A percentile compares a stretch with the other conserved stretches of the same genome.
Evolutionary conservation across 106 monocot species (phyloP).

Genomic region (Gastrodia elata): DNA sequence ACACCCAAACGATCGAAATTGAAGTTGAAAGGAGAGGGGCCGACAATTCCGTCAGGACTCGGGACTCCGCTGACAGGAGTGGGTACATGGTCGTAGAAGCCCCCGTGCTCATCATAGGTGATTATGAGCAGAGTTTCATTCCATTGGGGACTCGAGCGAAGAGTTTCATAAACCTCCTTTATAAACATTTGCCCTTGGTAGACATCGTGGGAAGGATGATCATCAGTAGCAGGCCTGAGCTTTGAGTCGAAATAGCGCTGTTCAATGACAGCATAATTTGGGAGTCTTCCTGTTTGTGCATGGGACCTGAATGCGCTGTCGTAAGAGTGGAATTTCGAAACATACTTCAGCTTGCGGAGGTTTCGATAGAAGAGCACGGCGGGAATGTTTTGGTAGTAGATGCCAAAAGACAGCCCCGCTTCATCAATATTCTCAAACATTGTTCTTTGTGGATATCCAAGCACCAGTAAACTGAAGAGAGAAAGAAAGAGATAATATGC

Average conservation of each 20-base stretch:
- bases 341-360: slow-evolving; percentile 39
- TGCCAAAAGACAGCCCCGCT: slow-evolving; percentile 27
- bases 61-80: slow-evolving; percentile 63
- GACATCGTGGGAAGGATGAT: slow-evolving; percentile 86
- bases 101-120: slow-evolving; percentile 87
- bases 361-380: slow-evolving; percentile 39
- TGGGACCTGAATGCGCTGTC: slow-evolving; percentile 36
- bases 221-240: slow-evolving; percentile 54
- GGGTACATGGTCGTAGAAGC: slow-evolving; percentile 72
- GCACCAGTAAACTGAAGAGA: slow-evolving; percentile 17
- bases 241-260: slow-evolving; percentile 69
- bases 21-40: slow-evolving; percentile 53
- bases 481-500: too few relatives aligned
- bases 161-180: slow-evolving; percentile 65
- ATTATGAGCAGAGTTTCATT: slow-evolving; percentile 58
- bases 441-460: slow-evolving; percentile 71
- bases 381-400: slow-evolving; percentile 46
- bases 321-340: slow-evolving; percentile 44
- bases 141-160: slow-evolving; percentile 74
- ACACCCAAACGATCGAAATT: slow-evolving; percentile 61
- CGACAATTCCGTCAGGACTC: slow-evolving; percentile 62
- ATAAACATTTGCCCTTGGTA: slow-evolving; percentile 83
- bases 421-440: slow-evolving; percentile 60
- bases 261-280: slow-evolving; percentile 79
- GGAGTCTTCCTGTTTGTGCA: slow-evolving; percentile 36